Evolutionary conservation across 768 basidiomycete species (phyloP), one percentile per base, ranked within the genome.

Genomic region (Pleurotus sapidus): DNA sequence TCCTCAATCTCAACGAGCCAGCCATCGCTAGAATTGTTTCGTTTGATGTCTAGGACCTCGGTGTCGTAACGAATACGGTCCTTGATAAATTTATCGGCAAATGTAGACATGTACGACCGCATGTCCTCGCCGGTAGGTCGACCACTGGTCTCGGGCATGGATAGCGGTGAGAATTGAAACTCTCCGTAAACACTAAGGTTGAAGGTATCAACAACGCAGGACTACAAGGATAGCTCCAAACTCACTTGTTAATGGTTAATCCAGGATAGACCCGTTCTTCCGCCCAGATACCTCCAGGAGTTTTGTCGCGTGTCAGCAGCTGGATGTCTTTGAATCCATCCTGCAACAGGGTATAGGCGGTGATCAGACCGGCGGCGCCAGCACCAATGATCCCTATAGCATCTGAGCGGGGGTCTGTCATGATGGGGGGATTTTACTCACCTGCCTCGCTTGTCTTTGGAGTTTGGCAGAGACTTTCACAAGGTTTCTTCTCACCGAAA

Each of bases 361-460:
- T 84, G 61, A 87, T 80, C 27, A 87, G 72, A 4, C 84, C 85
- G 3, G 84, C 82, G n/a, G n/a, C n/a, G n/a, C n/a, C n/a, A n/a
- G n/a, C n/a, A n/a, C n/a, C n/a, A n/a, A n/a, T n/a, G n/a, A n/a
- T n/a, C n/a, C n/a, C n/a, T n/a, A n/a, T n/a, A n/a, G n/a, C n/a
- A n/a, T n/a, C n/a, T n/a, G n/a, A n/a, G n/a, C n/a, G n/a, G n/a
- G n/a, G n/a, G n/a, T n/a, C n/a, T n/a, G n/a, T n/a, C n/a, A n/a
- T n/a, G n/a, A n/a, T n/a, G n/a, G n/a, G n/a, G n/a, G n/a, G n/a
- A n/a, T n/a, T n/a, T n/a, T n/a, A n/a, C n/a, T n/a, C n/a, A n/a
- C n/a, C n/a, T n/a, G n/a, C n/a, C n/a, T n/a, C n/a, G n/a, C n/a
- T n/a, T n/a, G n/a, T n/a, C n/a, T n/a, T n/a, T n/a, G n/a, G n/a